Conservation (phyloP, 2,329 filamentous ascomycete genomes). For the Paraconiothyrium sp. region DNA sequence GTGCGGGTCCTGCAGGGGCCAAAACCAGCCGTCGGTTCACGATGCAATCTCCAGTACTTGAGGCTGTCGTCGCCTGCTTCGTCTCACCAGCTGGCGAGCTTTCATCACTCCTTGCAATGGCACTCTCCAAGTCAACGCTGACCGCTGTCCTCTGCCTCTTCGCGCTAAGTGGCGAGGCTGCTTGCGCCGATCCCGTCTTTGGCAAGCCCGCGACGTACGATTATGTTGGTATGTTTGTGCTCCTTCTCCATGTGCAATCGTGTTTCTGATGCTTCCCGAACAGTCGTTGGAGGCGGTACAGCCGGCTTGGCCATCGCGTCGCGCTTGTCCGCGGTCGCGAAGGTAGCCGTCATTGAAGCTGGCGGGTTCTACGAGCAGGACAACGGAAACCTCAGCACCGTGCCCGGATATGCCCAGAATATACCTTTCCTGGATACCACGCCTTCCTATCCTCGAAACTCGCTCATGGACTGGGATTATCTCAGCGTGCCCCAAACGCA, state of each 20-base stretch:
- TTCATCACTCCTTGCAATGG: too few species aligned
- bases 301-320: constrained; percentile 38
- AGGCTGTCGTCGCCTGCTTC: too few species aligned
- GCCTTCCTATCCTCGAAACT: constrained; percentile 30
- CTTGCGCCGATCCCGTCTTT: too few species aligned
- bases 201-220: background rate
- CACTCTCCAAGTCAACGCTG: too few species aligned
- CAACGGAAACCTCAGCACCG: constrained; percentile 39
- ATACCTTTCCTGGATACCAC: constrained; percentile 30
- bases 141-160: too few species aligned
- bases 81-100: too few species aligned
- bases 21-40: too few species aligned
- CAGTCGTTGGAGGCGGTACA: constrained; percentile 41
- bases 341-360: constrained; percentile 42
- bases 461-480: constrained; percentile 42
- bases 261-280: background rate
- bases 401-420: constrained; percentile 32
- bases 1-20: too few species aligned
- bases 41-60: too few species aligned
- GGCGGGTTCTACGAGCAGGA: constrained; percentile 36
- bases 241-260: background rate
- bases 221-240: background rate
- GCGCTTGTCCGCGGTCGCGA: constrained; percentile 29
- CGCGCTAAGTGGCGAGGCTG: too few species aligned
- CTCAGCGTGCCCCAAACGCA: constrained; percentile 31